Percentiles rank a stretch among this genome's conserved stretches.
These are phyloP conservation scores for Carex myosuroides DNA, from an alignment of 176 grass and related monocot genomes.

Conservation along the genomic window DNA sequence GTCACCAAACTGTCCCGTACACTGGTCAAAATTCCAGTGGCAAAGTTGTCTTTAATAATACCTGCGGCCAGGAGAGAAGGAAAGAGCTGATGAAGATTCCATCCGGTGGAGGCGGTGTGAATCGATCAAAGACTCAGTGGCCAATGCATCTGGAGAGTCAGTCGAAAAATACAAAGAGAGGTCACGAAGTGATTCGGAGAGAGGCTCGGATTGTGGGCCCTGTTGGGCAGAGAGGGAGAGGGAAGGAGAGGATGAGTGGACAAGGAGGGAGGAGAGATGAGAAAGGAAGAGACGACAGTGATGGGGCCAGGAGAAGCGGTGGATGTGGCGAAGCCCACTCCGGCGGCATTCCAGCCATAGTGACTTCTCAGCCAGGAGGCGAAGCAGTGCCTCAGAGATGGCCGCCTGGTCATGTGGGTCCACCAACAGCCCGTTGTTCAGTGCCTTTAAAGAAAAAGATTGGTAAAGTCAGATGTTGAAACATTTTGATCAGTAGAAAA, in stretches of 20 bases:
- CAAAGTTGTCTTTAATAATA: background rate
- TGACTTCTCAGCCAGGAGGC: constrained; percentile 66
- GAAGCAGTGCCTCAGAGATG: constrained; percentile 59
- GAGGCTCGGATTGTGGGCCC: constrained; percentile 20
- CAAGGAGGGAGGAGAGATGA: constrained; percentile 40
- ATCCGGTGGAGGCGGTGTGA: constrained; percentile 35
- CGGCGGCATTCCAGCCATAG: constrained; percentile 83
- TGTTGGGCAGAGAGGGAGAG: constrained; percentile 29
- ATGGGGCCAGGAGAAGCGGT: constrained; percentile 95
- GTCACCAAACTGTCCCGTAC: background rate
- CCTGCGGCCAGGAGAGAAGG: constrained; percentile 19
- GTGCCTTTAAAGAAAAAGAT: constrained; percentile 26
- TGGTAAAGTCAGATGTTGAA: background rate
- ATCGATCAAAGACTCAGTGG: constrained; percentile 54
- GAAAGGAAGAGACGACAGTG: constrained; percentile 93
- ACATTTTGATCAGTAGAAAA: background rate
- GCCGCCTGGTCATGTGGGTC: constrained; percentile 67
- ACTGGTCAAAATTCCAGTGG: too few species aligned
- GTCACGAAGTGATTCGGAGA: constrained; percentile 75
- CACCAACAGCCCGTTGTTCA: constrained; percentile 72
- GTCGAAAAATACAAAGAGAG: constrained; percentile 66
- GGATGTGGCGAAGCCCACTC: constrained; percentile 88
- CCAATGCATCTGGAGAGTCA: constrained; percentile 32
- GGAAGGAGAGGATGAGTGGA: constrained; percentile 33
- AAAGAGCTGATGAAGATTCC: background rate